Base-by-base conservation (phyloP, 345 rosid genomes). In the Brassica incana region DNA sequence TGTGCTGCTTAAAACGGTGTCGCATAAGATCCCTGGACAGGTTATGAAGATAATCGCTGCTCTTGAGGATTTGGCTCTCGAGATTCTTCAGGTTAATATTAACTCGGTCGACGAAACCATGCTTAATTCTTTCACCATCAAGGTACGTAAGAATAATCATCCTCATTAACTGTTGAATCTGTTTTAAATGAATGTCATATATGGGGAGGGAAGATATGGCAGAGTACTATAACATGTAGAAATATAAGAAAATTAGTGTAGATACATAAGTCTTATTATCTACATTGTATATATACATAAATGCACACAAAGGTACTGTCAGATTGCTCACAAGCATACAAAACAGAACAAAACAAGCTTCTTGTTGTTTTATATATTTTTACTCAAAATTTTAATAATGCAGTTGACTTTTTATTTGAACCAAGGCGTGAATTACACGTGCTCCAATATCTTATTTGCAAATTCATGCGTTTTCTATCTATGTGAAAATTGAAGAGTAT, bases 111-210 rank as follows among this genome's bases (percentile, higher is more conserved):
- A 93, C 36, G 97, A 92, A 69, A 85, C 87, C 79, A 84, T 91
- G 86, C 88, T 88, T 74, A 88, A 90, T 77, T 90, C 97, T 85
- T 96, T 96, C 88, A 96, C 97, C 65, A 92, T 96, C 86, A 93
- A 96, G 98, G 99, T 96, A 90, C 71, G 33, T 83, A 68, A 78
- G 23, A 59, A 70, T 23, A 80, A 65, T 64, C 50, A 23, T 64
- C 61, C 33, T 69, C 38, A 32, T 71, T 71, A 56, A 36, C 12
- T 15, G 4, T 40, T 58, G 11, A 18, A 18, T 33, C 10, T 63
- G 20, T 18, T 61, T 16, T 11, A 4, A 61, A 23, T 60, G 25
- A 23, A 12, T 62, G 65, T 38, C 50, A 67, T 67, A 23, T 66
- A 52, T 79, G 43, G 58, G 6, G 20, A 35, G 20, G 66, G 5